A percentile compares a stretch with the other conserved stretches of the same genome.
Conservation (phyloP, 2,329 filamentous ascomycete genomes). For the Talaromyces sp. region DNA sequence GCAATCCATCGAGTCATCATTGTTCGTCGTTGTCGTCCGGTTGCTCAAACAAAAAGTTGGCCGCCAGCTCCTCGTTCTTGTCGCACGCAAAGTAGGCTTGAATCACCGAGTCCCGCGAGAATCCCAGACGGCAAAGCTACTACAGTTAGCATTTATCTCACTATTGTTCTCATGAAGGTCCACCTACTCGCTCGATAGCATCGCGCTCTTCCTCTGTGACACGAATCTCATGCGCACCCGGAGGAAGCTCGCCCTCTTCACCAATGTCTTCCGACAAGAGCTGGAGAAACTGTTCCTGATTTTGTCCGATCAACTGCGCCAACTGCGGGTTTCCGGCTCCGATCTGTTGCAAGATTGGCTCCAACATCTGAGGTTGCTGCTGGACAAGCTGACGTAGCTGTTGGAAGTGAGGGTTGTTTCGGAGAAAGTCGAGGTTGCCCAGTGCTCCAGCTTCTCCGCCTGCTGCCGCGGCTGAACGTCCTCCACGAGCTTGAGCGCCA, state of each 20-base stretch:
- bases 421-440: conserved; percentile 85
- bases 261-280: conserved; percentile 83
- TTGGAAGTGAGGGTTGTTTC: conserved; percentile 95
- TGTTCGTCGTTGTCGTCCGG: conserved; percentile 67
- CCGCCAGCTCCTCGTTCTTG: conserved; percentile 97
- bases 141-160: not conserved
- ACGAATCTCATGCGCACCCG: conserved; percentile 80
- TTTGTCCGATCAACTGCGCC: conserved; percentile 82
- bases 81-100: conserved; percentile 99
- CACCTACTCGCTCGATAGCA: conserved; percentile 87
- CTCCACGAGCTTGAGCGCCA: not conserved
- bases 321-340: conserved; percentile 92
- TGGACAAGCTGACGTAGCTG: conserved; percentile 95
- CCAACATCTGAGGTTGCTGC: conserved; percentile 96
- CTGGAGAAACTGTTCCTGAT: conserved; percentile 89
- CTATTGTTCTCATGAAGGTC: not conserved
- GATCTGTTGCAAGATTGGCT: conserved; percentile 94
- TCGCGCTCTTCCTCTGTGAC: conserved; percentile 96
- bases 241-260: conserved; percentile 70
- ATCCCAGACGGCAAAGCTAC: conserved; percentile 86
- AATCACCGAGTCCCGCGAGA: conserved; percentile 87
- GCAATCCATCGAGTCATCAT: conserved; percentile 14
- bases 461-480: conserved; percentile 30
- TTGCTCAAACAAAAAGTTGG: conserved; percentile 97
- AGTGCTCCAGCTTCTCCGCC: conserved; percentile 53